phyloP scores from a whole-genome alignment of 2,329 filamentous ascomycete species.

The Penicillium decumbens region DNA sequence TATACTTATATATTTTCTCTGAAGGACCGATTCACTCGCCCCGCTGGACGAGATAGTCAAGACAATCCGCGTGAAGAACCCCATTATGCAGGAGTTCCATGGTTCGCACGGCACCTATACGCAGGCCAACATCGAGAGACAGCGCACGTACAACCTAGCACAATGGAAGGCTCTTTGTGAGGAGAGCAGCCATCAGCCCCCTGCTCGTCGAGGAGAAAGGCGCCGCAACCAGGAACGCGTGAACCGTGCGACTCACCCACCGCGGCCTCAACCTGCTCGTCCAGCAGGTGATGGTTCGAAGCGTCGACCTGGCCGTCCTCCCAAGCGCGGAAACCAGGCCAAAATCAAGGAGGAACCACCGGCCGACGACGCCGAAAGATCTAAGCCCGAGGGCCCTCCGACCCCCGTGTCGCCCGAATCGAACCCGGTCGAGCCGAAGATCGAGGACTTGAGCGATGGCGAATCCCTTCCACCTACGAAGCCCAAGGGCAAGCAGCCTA shows the following conservation, averaged over 20 bases:
- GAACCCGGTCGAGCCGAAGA: conserved; percentile 52
- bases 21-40: conserved; percentile 65
- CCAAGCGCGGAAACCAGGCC: conserved; percentile 36
- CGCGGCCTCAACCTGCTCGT: conserved; percentile 32
- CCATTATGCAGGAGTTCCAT: conserved; percentile 97
- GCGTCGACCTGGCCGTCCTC: conserved; percentile 43
- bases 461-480: conserved; percentile 42
- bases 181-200: conserved; percentile 92
- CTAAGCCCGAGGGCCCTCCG: conserved; percentile 46
- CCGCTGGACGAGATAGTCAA: conserved; percentile 81
- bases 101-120: conserved; percentile 92
- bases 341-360: conserved; percentile 39
- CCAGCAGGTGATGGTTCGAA: conserved; percentile 40
- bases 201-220: conserved; percentile 70
- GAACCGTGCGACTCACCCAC: conserved; percentile 35
- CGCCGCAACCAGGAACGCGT: conserved; percentile 48
- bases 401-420: conserved; percentile 52
- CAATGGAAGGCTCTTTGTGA: conserved; percentile 94
- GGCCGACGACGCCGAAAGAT: conserved; percentile 38
- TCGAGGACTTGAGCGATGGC: conserved; percentile 50
- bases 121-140: conserved; percentile 94
- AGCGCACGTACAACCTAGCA: conserved; percentile 90
- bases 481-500: conserved; percentile 54
- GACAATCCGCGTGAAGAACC: conserved; percentile 87
- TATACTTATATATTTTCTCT: conserved; percentile 11